Conservation (phyloP, 345 rosid species). For the Durio zibethinus region DNA sequence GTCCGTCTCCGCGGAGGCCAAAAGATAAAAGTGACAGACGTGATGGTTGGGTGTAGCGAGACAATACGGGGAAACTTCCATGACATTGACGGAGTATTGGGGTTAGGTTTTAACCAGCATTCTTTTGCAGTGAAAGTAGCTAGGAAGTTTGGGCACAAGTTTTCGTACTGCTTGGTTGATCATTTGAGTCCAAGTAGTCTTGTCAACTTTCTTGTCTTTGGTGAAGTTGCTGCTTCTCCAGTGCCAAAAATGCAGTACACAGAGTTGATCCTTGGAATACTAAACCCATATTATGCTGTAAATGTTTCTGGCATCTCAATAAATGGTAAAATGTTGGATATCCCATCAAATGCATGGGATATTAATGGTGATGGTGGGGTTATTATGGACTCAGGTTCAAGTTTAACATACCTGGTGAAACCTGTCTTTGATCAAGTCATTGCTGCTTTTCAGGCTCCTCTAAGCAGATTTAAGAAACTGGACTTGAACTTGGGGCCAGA, state of each 20-base stretch:
- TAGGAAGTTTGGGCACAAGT: conserved; percentile 20
- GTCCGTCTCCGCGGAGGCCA: background rate
- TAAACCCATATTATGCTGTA: conserved; percentile 13
- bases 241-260: conserved; percentile 17
- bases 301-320: conserved; percentile 27
- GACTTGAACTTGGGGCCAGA: conserved; percentile 29
- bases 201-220: conserved; percentile 26
- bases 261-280: conserved; percentile 5
- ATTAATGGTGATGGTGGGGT: background rate
- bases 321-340: conserved; percentile 11
- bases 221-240: background rate
- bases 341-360: conserved; percentile 12
- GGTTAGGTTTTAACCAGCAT: conserved; percentile 21
- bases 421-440: conserved; percentile 13
- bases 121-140: conserved; percentile 25
- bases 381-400: conserved; percentile 30
- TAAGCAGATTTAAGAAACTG: conserved; percentile 12
- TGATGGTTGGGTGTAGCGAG: conserved; percentile 28
- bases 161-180: conserved; percentile 38
- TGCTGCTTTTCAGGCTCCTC: background rate
- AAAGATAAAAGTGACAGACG: conserved; percentile 6
- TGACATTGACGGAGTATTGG: conserved; percentile 27
- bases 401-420: conserved; percentile 18
- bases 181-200: conserved; percentile 23
- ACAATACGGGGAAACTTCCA: background rate